A percentile compares a stretch with the other conserved stretches of the same genome.
Evolutionary conservation across 306 rosid species (phyloP).

Genomic region (Prunus campanulata): DNA sequence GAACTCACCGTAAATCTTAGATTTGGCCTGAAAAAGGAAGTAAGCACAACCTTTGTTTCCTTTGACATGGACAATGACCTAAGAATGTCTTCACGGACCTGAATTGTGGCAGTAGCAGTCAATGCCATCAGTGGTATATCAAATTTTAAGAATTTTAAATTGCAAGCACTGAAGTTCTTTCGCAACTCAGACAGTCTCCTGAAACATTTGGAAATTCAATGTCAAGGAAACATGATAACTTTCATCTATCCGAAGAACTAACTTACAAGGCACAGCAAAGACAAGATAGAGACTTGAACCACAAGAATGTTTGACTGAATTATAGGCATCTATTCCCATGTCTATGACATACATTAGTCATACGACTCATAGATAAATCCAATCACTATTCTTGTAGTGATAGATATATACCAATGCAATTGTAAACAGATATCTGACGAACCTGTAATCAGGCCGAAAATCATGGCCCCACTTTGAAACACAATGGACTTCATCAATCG

Average conservation of each 20-base stretch:
- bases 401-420: neutral
- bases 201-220: constrained; percentile 39
- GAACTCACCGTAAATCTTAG: constrained; percentile 71
- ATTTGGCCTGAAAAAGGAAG: constrained; percentile 85
- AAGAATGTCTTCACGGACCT: constrained; percentile 78
- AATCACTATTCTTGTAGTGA: neutral
- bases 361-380: neutral
- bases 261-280: neutral
- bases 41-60: constrained; percentile 69
- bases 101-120: constrained; percentile 86
- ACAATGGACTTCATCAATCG: constrained; percentile 94
- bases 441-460: constrained; percentile 96
- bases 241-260: neutral
- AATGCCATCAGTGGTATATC: constrained; percentile 92
- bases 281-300: neutral
- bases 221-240: neutral
- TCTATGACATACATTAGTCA: neutral
- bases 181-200: constrained; percentile 75
- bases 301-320: neutral
- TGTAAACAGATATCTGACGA: constrained; percentile 13
- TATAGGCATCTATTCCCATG: neutral
- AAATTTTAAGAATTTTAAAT: constrained; percentile 52
- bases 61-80: constrained; percentile 63
- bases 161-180: constrained; percentile 63
- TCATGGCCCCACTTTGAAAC: constrained; percentile 98